Evolutionary conservation across 306 rosid genomes (phyloP).

Genomic region (Heteromeles arbutifolia): DNA sequence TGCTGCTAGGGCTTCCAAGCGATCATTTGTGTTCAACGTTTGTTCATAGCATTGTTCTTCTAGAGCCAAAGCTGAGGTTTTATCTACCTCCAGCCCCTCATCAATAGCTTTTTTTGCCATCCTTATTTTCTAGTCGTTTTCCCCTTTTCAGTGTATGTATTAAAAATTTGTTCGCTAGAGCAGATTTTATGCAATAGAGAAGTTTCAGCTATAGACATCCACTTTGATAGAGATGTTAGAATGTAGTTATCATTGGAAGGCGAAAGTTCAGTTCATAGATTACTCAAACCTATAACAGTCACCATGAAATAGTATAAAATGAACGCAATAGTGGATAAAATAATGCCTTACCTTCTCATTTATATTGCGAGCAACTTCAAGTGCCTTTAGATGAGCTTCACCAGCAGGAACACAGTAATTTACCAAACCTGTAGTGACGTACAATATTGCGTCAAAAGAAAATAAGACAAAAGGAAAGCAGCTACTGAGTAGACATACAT

Average conservation of each 20-base stretch:
- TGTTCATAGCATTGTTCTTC: constrained; percentile 78
- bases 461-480: background rate
- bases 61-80: constrained; percentile 42
- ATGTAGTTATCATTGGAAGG: background rate
- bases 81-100: constrained; percentile 57
- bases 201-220: background rate
- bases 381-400: constrained; percentile 72
- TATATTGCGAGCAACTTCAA: constrained; percentile 66
- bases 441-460: background rate
- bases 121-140: constrained; percentile 17
- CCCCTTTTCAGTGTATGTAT: background rate
- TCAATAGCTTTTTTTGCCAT: constrained; percentile 81
- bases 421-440: constrained; percentile 55
- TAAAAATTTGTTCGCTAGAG: background rate
- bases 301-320: background rate
- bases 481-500: background rate
- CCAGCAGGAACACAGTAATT: constrained; percentile 79
- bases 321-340: background rate
- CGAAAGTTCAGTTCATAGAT: background rate
- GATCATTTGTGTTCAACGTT: constrained; percentile 63
- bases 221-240: background rate
- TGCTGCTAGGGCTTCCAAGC: constrained; percentile 82
- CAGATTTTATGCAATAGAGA: background rate
- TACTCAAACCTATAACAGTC: background rate
- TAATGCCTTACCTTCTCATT: constrained; percentile 56